Base-by-base conservation (phyloP, 2,329 filamentous ascomycete species). In the Erysiphe pulchra region DNA sequence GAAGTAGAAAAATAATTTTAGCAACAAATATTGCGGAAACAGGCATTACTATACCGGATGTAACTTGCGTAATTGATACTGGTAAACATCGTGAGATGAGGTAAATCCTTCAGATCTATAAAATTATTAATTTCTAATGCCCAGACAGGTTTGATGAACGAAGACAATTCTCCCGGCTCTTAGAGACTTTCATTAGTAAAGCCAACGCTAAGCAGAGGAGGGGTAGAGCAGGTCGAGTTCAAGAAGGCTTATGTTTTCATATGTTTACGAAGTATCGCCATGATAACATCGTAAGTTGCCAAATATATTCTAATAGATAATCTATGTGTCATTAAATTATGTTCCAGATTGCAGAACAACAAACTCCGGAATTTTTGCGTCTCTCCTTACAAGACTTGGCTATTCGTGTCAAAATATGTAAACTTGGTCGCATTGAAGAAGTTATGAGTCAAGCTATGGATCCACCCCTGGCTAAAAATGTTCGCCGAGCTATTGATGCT, bases 21-120 rank as follows among this genome's bases (percentile, higher is more conserved):
- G 86, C 90, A 1, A 98, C 90, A 13, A 98, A 98, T 57, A 98
- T 98, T 59, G 90, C 90, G 4, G 90, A 98, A 60, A 98, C 90
- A 0, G 90, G 90, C 65, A 93, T 98, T 57, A 98, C 90, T 0
- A 98, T 98, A 52, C 90, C 90, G 1, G 90, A 98, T 58, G 83
- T 98, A 30, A 95, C 90, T 0, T 93, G 86, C 54, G 90, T 98
- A 41, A 80, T 98, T 48, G 90, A 98, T 60, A 86, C 85, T 0
- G 90, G 90, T 47, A 95, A 93, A 61, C 87, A 95, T 61, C 85
- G 92, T 52, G 87, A 93, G 61, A 94, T 94, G 87, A 70, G 87
- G 55, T 54, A 42, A 48, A 45, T 33, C 4, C 5, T 13, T 24
- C 18, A 31, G 8, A 20, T n/a, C 9, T 30, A 16, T 13, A 24